Percentiles rank a stretch among this genome's conserved stretches.
Conservation (phyloP, 148 eudicot species). For the Mesembryanthemum crystallinum region DNA sequence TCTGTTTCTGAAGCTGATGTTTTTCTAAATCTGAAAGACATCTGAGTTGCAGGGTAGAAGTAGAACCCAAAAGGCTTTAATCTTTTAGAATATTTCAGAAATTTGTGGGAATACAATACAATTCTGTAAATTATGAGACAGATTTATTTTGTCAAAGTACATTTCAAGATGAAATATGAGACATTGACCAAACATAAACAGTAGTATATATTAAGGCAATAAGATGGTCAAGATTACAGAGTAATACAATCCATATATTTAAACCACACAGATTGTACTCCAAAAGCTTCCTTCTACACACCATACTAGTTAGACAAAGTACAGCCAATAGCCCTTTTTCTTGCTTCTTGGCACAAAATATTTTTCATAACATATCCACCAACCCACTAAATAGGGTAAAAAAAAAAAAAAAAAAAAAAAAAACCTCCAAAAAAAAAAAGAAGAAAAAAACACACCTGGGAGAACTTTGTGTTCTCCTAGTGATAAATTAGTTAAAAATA, state of each 20-base stretch:
- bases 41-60: neutral
- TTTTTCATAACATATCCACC: slow-evolving; percentile 10
- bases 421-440: neutral
- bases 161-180: neutral
- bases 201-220: slow-evolving; percentile 5
- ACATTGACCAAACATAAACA: slow-evolving; percentile 2
- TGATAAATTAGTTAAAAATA: neutral
- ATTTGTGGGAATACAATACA: too few relatives aligned
- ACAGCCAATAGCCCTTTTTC: slow-evolving; percentile 8
- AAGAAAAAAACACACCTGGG: slow-evolving; percentile 1
- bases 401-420: neutral
- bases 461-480: slow-evolving; percentile 12
- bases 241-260: slow-evolving; percentile 2
- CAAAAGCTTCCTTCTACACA: slow-evolving; percentile 9
- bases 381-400: slow-evolving; percentile 24
- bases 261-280: slow-evolving; percentile 21
- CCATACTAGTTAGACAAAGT: slow-evolving; percentile 13
- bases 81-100: too few relatives aligned
- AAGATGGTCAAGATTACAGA: slow-evolving; percentile 16
- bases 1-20: too few relatives aligned
- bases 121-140: too few relatives aligned
- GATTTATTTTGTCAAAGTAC: too few relatives aligned
- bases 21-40: neutral
- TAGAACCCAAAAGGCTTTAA: neutral
- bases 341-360: slow-evolving; percentile 1